A percentile compares a stretch with the other conserved stretches of the same genome.
Conservation (phyloP, 768 basidiomycete genomes). For the Holtermanniella nyarrowii region DNA sequence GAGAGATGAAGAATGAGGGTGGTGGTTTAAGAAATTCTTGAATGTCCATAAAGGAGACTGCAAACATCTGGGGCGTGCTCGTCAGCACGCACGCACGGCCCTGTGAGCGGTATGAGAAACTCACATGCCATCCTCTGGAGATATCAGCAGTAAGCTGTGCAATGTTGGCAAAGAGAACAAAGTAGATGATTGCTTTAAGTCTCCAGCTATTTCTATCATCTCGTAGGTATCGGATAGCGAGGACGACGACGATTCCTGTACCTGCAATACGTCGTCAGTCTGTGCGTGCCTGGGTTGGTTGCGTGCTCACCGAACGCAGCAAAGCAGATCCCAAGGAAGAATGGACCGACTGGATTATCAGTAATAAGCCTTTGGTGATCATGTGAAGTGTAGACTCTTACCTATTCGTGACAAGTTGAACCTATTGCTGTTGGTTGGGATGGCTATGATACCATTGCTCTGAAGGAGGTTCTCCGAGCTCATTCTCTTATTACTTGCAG, state of each 20-base stretch:
- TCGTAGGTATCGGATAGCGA: slow-evolving; percentile 17
- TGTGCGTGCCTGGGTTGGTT: not conserved
- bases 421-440: too few relatives aligned
- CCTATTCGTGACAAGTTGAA: not conserved
- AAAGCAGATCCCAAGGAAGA: slow-evolving; percentile 24
- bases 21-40: slow-evolving; percentile 8
- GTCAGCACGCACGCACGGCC: not conserved
- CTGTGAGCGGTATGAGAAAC: not conserved
- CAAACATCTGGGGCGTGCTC: slow-evolving; percentile 19
- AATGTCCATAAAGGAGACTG: slow-evolving; percentile 13
- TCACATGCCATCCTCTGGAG: slow-evolving; percentile 18
- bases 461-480: too few relatives aligned
- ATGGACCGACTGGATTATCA: slow-evolving; percentile 22
- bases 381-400: too few relatives aligned
- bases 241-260: slow-evolving; percentile 24
- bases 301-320: slow-evolving; percentile 13
- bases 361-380: too few relatives aligned
- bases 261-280: slow-evolving; percentile 11
- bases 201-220: slow-evolving; percentile 1
- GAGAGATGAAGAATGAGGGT: slow-evolving; percentile 18
- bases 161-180: slow-evolving; percentile 10
- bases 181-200: slow-evolving; percentile 7
- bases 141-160: slow-evolving; percentile 15
- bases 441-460: too few relatives aligned
- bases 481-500: too few relatives aligned